Evolutionary conservation across 2,329 filamentous ascomycete species (phyloP), one percentile per base, ranked within the genome.

Genomic region (Cladosporium colombiae): DNA sequence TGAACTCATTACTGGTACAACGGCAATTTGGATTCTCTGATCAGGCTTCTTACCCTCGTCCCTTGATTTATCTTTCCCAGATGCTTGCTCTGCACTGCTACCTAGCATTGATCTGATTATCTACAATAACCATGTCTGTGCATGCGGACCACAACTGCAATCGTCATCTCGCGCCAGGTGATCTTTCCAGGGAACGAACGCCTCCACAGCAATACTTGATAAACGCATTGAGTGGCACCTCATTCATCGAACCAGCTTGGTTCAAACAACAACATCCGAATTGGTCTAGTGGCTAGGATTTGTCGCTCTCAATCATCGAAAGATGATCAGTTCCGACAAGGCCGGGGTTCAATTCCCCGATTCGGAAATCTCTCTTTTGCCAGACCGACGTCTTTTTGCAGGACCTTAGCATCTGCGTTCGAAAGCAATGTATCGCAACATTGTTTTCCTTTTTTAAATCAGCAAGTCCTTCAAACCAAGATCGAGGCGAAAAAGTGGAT

Each of bases 221-320:
- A 1, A 18, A n/a, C 3, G 4, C 52, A 55, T 4, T 18, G 1
- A 14, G 27, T 21, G 4, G 29, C 27, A 2, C 8, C 29, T 33
- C 14, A 27, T 29, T 21, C 52, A 55, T 55, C 52, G 27, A 53
- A 33, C 27, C 16, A 33, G 31, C 31, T 10, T 21, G 11, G 16
- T 55, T 55, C 52, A 0, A 33, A 25, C n/a, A 33, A 25, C n/a
- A 46, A 46, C 10, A 57, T 57, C 55, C 55, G 55, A 57, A 37
- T 37, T 57, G 55, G 55, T 57, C 55, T 57, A 57, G 55, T 57
- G 55, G 55, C 55, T 57, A 57, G 55, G 55, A 57, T 57, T 57
- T 57, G 55, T 57, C 55, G 55, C 55, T 57, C 55, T 57, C 55
- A 57, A 37, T 57, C 55, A 57, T 57, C 33, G 55, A 37, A 57